These are phyloP conservation scores for Diplodia sapinea DNA, from an alignment of 2,329 filamentous ascomycete species.

Conservation along the genomic window DNA sequence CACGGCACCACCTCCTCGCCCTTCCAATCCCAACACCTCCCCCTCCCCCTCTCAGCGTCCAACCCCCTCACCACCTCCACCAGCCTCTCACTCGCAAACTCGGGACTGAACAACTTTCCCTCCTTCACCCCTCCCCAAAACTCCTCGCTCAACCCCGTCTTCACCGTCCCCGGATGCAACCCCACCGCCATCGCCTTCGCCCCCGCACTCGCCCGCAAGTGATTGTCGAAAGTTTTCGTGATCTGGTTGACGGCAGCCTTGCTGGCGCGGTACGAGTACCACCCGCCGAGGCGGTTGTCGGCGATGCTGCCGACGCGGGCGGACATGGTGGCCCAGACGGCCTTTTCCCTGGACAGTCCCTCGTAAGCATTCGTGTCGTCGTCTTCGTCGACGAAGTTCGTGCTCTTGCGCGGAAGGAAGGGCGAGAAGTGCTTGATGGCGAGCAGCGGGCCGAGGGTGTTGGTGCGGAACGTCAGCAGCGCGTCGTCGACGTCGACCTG, in stretches of 20 bases:
- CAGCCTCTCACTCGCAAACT: conserved; percentile 70
- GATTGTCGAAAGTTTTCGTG: conserved; percentile 73
- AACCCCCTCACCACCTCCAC: conserved; percentile 60
- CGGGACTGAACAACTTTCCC: conserved; percentile 69
- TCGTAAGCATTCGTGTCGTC: conserved; percentile 35
- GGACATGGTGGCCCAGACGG: conserved; percentile 76
- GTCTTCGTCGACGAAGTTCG: conserved; percentile 35
- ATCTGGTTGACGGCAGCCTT: conserved; percentile 77
- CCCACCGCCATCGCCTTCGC: conserved; percentile 70
- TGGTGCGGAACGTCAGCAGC: conserved; percentile 73
- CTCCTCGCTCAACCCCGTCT: conserved; percentile 72
- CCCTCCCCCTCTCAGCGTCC: conserved; percentile 62
- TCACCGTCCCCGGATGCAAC: conserved; percentile 82
- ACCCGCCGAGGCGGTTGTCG: conserved; percentile 76
- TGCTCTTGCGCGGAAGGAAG: conserved; percentile 69
- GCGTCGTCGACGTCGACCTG: conserved; percentile 68
- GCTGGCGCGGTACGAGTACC: conserved; percentile 80
- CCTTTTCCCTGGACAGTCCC: conserved; percentile 53
- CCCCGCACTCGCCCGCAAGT: conserved; percentile 62
- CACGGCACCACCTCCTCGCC: conserved; percentile 48
- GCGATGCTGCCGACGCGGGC: conserved; percentile 76
- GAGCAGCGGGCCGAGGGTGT: conserved; percentile 75
- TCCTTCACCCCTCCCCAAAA: conserved; percentile 71
- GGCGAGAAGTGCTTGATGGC: conserved; percentile 76
- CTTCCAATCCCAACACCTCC: conserved; percentile 50